Conservation (phyloP, 371 early-diverging fungal genomes). For the Blakeslea trispora region DNA sequence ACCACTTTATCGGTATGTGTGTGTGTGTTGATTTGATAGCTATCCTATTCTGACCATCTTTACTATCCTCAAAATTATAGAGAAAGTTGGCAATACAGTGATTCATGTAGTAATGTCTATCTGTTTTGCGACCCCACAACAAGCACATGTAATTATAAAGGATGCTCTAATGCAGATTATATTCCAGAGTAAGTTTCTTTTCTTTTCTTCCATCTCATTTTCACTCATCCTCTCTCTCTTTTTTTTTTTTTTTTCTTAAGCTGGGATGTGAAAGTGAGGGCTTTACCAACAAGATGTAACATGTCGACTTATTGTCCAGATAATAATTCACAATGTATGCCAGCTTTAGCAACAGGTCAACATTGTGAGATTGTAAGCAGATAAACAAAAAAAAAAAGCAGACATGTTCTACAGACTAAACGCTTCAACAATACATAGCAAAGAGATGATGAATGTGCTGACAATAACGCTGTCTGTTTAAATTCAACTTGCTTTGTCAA, state of each 20-base stretch:
- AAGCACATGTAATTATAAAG: constrained; percentile 44
- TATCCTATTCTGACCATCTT: too few species aligned
- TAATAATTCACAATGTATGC: constrained; percentile 34
- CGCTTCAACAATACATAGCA: constrained; percentile 36
- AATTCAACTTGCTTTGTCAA: constrained; percentile 48
- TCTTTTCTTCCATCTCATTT: background rate
- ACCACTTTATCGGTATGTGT: constrained; percentile 35
- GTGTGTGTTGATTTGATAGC: background rate
- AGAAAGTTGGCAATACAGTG: constrained; percentile 39
- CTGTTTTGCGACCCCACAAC: constrained; percentile 28
- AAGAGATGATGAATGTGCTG: constrained; percentile 51
- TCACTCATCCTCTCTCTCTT: too few species aligned
- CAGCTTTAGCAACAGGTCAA: constrained; percentile 24
- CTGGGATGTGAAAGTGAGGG: constrained; percentile 33
- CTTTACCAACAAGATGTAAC: constrained; percentile 37
- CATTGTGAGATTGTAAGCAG: constrained; percentile 34
- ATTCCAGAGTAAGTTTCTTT: constrained; percentile 33
- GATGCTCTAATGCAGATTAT: constrained; percentile 47
- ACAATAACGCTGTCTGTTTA: constrained; percentile 39
- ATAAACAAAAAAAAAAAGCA: too few species aligned
- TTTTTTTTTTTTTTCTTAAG: too few species aligned
- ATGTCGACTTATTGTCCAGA: constrained; percentile 43
- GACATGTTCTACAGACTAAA: too few species aligned
- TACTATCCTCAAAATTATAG: constrained; percentile 7
- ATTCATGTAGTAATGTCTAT: constrained; percentile 44